Evolutionary conservation across 2,329 filamentous ascomycete species (phyloP), one percentile per base, ranked within the genome.

Genomic region (Fusarium heterosporum): DNA sequence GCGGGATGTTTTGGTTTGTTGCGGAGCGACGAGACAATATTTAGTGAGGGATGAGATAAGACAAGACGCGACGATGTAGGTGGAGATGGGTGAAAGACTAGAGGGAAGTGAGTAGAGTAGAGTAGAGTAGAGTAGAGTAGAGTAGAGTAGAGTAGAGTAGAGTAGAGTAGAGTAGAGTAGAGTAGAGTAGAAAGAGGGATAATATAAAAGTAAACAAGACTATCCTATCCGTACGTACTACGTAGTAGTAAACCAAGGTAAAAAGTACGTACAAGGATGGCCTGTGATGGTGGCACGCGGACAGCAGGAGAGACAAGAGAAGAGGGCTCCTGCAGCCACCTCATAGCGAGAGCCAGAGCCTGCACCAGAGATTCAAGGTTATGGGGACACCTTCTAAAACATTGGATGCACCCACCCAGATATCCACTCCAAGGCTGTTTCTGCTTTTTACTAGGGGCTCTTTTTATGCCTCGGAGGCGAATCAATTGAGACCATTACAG

Each of bases 1-100:
- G 66, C 42, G 64, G 59, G 64, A 65, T 68, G 61, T 65, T 68
- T 64, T 63, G 64, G 22, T 58, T 47, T 60, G 64, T 67, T 65
- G 67, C 64, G 68, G 55, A 63, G 69, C 64, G 62, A 72, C 64
- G 50, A 54, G 52, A 50, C 16, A 55, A 30, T 29, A 46, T 45
- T 61, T 47, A 36, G 39, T 14, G 34, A 58, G 26, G 22, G 38
- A 16, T n/a, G 26, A 11, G 28, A 19, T 10, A 25, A 8, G 12
- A 39, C n/a, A 13, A 30, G 49, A 45, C 46, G 55, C 41, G 61
- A 64, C n/a, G 50, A 42, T n/a, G n/a, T n/a, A n/a, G n/a, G n/a
- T n/a, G n/a, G n/a, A n/a, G n/a, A n/a, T n/a, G n/a, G n/a, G n/a
- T n/a, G n/a, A n/a, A n/a, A n/a, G n/a, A n/a, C n/a, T n/a, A n/a